Conservation (phyloP, 148 eudicot species). For the Cornus kousa region DNA sequence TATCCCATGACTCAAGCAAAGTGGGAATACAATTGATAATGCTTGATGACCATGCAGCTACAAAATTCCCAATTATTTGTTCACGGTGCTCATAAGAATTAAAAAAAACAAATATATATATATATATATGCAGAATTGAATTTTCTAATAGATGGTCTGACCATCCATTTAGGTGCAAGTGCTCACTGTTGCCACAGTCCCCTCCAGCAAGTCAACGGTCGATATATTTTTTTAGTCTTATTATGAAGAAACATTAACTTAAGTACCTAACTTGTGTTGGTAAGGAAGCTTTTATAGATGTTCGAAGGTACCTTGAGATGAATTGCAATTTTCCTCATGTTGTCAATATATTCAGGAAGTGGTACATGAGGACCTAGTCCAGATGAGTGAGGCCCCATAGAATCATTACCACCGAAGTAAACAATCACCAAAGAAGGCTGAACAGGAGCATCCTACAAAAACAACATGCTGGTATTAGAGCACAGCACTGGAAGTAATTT, state of each 20-base stretch:
- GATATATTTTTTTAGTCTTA: not conserved
- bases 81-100: no score
- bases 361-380: constrained; percentile 98
- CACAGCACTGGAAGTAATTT: not conserved
- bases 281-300: not conserved
- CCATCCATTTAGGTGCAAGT: not conserved
- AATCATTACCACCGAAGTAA: constrained; percentile 95
- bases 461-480: constrained; percentile 10
- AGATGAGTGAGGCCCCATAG: constrained; percentile 82
- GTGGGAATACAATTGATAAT: not conserved
- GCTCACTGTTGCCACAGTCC: not conserved
- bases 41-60: not conserved
- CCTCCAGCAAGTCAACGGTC: not conserved
- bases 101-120: no score
- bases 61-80: no score
- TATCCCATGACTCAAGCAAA: not conserved
- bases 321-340: constrained; percentile 81
- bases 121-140: not conserved
- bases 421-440: constrained; percentile 83
- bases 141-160: not conserved
- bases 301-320: constrained; percentile 70
- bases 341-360: constrained; percentile 79
- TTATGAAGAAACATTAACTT: not conserved
- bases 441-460: constrained; percentile 53
- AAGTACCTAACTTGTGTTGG: not conserved